Evolutionary conservation across 768 basidiomycete genomes (phyloP).

Genomic region (Kwoniella bestiolae): DNA sequence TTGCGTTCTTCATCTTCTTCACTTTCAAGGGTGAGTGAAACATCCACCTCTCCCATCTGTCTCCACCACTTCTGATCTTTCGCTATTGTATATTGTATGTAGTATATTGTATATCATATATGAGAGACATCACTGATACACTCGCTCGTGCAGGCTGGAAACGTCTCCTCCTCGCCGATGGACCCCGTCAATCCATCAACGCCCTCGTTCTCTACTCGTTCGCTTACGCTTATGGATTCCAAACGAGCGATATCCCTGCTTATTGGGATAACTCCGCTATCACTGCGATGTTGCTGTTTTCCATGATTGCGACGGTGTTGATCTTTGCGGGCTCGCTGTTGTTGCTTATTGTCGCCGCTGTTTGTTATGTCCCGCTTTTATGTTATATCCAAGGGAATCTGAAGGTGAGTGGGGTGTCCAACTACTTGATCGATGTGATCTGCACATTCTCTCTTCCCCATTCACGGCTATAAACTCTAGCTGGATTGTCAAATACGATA

Average conservation of each 20-base stretch:
- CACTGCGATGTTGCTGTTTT: constrained; percentile 80
- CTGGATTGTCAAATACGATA: not conserved
- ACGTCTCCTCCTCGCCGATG: constrained; percentile 85
- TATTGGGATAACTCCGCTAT: constrained; percentile 66
- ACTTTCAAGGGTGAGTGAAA: constrained; percentile 87
- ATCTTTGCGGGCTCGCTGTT: constrained; percentile 84
- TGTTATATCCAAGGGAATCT: constrained; percentile 96
- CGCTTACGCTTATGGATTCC: constrained; percentile 74
- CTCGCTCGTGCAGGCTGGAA: constrained; percentile 77
- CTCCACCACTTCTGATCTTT: not conserved
- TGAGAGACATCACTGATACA: too few species aligned
- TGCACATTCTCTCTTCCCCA: too few species aligned
- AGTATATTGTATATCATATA: too few species aligned
- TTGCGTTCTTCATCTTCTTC: constrained; percentile 99
- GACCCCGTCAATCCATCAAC: constrained; percentile 96
- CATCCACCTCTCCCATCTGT: not conserved
- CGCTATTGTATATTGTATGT: not conserved
- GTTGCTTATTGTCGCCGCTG: constrained; percentile 77
- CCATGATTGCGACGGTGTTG: constrained; percentile 86
- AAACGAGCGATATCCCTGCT: constrained; percentile 64
- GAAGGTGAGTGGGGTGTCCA: constrained; percentile 77
- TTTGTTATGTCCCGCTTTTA: constrained; percentile 91
- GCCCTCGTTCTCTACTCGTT: constrained; percentile 95
- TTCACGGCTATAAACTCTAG: too few species aligned
- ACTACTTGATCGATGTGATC: too few species aligned